phyloP scores from a whole-genome alignment of 108 stramenopile species.

The Bacterosira constricta region DNA sequence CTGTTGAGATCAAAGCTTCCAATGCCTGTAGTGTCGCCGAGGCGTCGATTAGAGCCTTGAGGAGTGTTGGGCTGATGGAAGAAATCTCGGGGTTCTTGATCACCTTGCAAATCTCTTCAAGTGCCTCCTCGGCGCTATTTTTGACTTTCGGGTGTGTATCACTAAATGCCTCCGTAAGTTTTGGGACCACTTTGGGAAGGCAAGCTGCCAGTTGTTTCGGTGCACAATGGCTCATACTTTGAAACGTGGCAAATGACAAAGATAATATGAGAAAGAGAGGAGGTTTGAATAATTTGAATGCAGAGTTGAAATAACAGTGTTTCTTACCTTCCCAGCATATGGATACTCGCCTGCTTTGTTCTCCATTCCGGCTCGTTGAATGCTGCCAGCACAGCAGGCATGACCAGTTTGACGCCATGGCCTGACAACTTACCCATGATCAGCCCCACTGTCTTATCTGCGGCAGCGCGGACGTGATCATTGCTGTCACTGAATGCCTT shows the following conservation, averaged over 20 bases:
- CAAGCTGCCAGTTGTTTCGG: conserved; percentile 97
- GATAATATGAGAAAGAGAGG: no score
- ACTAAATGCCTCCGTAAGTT: conserved; percentile 93
- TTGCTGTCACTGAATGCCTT: conserved; percentile 92
- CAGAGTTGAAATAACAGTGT: not conserved
- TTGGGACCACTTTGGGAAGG: conserved; percentile 97
- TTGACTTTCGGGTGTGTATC: conserved; percentile 99
- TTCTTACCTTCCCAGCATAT: conserved; percentile 86
- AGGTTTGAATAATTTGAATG: not conserved
- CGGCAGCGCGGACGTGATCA: conserved; percentile 93
- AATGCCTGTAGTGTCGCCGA: conserved; percentile 76
- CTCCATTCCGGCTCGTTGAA: conserved; percentile 96
- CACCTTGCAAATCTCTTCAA: conserved; percentile 95
- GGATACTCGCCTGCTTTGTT: conserved; percentile 95
- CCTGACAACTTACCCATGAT: conserved; percentile 98
- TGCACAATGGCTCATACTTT: conserved; percentile 94
- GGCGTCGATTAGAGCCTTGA: conserved; percentile 94
- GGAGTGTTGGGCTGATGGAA: conserved; percentile 68
- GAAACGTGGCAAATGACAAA: no score
- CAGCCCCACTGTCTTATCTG: conserved; percentile 78
- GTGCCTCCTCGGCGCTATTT: conserved; percentile 85
- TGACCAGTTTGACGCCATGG: conserved; percentile 96
- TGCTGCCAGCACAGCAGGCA: conserved; percentile 94
- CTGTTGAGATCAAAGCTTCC: conserved; percentile 86
- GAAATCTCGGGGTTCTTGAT: conserved; percentile 97